Conservation (phyloP, 2,329 filamentous ascomycete species). For the Pseudocercospora eumusae region DNA sequence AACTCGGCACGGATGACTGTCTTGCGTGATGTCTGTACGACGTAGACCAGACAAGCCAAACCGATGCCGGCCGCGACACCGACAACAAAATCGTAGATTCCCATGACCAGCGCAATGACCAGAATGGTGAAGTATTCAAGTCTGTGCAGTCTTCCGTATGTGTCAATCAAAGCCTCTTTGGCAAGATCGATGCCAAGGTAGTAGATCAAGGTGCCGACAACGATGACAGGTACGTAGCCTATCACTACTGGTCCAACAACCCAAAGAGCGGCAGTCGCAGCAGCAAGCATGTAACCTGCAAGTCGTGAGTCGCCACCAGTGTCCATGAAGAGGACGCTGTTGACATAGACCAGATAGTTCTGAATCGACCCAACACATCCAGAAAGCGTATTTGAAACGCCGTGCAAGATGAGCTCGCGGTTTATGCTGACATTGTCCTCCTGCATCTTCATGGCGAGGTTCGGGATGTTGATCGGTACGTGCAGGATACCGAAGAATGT, state of each 20-base stretch:
- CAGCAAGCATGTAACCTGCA: slow-evolving; percentile 81
- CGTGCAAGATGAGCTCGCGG: slow-evolving; percentile 86
- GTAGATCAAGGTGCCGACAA: slow-evolving; percentile 94
- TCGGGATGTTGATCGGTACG: slow-evolving; percentile 96
- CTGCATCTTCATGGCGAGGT: slow-evolving; percentile 82
- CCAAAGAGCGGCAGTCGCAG: slow-evolving; percentile 78
- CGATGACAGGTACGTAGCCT: slow-evolving; percentile 93
- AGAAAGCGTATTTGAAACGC: slow-evolving; percentile 87
- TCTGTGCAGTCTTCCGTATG: slow-evolving; percentile 80
- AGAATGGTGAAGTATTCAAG: slow-evolving; percentile 89
- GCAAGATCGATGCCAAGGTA: slow-evolving; percentile 90
- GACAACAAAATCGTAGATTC: slow-evolving; percentile 91
- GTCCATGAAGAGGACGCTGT: slow-evolving; percentile 93
- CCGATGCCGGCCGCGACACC: slow-evolving; percentile 91
- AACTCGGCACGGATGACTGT: slow-evolving; percentile 90
- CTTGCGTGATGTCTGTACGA: slow-evolving; percentile 86
- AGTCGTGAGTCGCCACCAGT: slow-evolving; percentile 85
- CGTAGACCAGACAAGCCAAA: slow-evolving; percentile 85
- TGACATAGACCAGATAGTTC: slow-evolving; percentile 97
- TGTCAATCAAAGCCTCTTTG: slow-evolving; percentile 82
- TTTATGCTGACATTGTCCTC: slow-evolving; percentile 93
- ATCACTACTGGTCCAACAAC: slow-evolving; percentile 83
- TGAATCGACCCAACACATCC: slow-evolving; percentile 84
- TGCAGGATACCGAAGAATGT: slow-evolving; percentile 98
- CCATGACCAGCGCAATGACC: slow-evolving; percentile 92